phyloP scores from a whole-genome alignment of 345 rosid genomes.

The Heritiera littoralis region DNA sequence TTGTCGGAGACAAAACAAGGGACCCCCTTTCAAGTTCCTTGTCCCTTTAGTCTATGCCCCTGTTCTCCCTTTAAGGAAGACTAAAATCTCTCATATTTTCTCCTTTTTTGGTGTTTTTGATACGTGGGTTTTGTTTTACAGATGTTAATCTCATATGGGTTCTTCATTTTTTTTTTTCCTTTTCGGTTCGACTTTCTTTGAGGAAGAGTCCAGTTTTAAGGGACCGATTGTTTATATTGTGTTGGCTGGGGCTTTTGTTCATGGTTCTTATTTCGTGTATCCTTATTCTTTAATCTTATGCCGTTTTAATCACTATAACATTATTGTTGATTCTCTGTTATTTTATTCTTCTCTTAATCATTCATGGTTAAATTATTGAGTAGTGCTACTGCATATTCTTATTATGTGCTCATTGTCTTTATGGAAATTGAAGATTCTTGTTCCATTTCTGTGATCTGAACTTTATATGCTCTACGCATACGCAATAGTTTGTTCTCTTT shows the following conservation, averaged over 20 bases:
- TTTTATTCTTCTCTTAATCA: constrained; percentile 25
- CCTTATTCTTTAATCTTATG: constrained; percentile 41
- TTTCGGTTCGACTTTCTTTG: constrained; percentile 51
- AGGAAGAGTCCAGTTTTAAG: constrained; percentile 78
- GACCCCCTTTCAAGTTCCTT: constrained; percentile 66
- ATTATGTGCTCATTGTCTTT: constrained; percentile 12
- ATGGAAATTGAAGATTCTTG: constrained; percentile 7
- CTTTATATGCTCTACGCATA: neutral
- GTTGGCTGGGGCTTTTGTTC: constrained; percentile 85
- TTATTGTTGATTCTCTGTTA: constrained; percentile 47
- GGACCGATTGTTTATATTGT: constrained; percentile 77
- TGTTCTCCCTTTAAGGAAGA: constrained; percentile 77
- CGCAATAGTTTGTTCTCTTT: neutral
- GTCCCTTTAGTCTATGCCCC: constrained; percentile 89
- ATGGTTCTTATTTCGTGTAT: constrained; percentile 94
- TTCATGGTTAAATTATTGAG: constrained; percentile 4
- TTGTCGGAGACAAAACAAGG: constrained; percentile 47
- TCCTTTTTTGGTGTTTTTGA: neutral
- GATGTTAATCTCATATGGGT: neutral
- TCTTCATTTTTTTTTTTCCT: neutral
- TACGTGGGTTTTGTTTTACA: neutral
- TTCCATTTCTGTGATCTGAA: constrained; percentile 17
- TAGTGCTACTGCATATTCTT: constrained; percentile 29
- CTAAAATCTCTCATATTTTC: neutral
- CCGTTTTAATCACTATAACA: neutral